A percentile compares a stretch with the other conserved stretches of the same genome.
phyloP scores from a whole-genome alignment of 371 early-diverging fungal genomes.

The Mortierella sp. region DNA sequence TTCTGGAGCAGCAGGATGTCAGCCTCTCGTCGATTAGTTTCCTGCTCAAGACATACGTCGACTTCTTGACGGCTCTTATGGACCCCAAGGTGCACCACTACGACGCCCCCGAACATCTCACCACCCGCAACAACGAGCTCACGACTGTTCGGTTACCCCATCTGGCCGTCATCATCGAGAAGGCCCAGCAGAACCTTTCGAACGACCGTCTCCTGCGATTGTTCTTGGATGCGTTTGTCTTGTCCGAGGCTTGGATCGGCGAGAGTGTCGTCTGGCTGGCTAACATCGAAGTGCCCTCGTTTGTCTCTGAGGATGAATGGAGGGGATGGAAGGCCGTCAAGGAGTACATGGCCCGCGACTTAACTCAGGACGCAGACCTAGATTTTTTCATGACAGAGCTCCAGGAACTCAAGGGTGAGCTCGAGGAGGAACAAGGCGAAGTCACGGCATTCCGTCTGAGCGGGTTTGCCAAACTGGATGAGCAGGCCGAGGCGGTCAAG shows the following conservation, averaged over 20 bases:
- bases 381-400: conserved; percentile 32
- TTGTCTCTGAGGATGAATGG: conserved; percentile 48
- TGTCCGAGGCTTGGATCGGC: conserved; percentile 54
- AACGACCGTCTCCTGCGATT: conserved; percentile 47
- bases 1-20: conserved; percentile 52
- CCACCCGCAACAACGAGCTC: conserved; percentile 50
- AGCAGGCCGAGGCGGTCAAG: conserved; percentile 44
- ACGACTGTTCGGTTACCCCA: conserved; percentile 43
- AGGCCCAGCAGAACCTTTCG: conserved; percentile 43
- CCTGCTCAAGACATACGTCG: conserved; percentile 50
- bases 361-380: conserved; percentile 30
- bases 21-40: conserved; percentile 52
- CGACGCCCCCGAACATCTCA: conserved; percentile 49
- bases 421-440: conserved; percentile 45
- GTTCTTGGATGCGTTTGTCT: conserved; percentile 42
- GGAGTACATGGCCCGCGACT: conserved; percentile 36
- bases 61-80: conserved; percentile 55
- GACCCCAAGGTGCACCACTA: conserved; percentile 57
- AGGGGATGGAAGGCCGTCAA: conserved; percentile 40
- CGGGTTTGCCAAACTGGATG: conserved; percentile 47
- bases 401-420: conserved; percentile 38
- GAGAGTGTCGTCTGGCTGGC: conserved; percentile 56
- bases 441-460: conserved; percentile 47
- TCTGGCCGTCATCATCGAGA: conserved; percentile 39
- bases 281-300: conserved; percentile 43